Conservation (phyloP, 306 rosid species). For the Canavalia ensiformis region DNA sequence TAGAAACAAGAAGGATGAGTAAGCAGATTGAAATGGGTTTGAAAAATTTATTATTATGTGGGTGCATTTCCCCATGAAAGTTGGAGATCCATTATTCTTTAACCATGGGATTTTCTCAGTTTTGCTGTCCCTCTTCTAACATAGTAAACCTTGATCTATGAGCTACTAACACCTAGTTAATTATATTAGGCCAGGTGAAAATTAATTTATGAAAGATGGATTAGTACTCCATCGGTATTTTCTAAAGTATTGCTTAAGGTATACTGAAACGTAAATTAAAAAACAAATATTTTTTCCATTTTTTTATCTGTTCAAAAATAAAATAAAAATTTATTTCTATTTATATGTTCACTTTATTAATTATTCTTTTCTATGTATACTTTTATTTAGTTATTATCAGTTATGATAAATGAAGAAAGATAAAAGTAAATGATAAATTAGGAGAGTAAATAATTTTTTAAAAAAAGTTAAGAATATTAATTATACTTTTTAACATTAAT, state of each 20-base stretch:
- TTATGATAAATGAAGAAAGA: no score
- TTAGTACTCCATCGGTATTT: not conserved
- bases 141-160: not conserved
- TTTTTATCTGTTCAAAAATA: no score
- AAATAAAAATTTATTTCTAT: no score
- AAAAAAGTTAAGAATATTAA: no score
- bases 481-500: no score
- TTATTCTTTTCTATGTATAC: no score
- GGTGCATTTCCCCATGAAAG: slow-evolving; percentile 54
- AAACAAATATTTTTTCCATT: no score
- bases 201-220: not conserved
- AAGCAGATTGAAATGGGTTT: slow-evolving; percentile 44
- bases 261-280: no score
- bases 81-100: slow-evolving; percentile 50
- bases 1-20: slow-evolving; percentile 51
- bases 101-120: slow-evolving; percentile 23
- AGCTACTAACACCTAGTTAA: not conserved
- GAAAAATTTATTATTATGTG: slow-evolving; percentile 38
- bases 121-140: slow-evolving; percentile 31
- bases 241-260: not conserved
- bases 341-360: no score
- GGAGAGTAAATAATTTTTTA: no score
- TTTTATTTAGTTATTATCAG: no score
- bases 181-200: not conserved
- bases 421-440: no score